Conservation (phyloP, 352 stramenopile species). For the Globisporangium irregulare region DNA sequence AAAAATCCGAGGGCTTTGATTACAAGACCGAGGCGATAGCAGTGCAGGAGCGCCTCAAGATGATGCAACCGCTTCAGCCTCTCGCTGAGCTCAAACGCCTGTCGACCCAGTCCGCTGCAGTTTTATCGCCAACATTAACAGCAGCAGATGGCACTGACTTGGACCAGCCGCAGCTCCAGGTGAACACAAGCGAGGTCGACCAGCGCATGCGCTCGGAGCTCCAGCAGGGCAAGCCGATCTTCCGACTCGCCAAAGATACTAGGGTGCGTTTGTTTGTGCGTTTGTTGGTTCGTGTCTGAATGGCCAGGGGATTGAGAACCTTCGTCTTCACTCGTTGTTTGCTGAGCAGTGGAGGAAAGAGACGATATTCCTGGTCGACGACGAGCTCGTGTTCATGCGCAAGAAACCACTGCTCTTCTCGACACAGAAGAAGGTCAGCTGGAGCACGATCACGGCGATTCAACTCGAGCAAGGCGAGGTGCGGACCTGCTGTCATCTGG, state of each 20-base stretch:
- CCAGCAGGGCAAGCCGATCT: constrained; percentile 16
- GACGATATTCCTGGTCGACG: constrained; percentile 25
- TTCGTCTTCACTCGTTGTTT: not conserved
- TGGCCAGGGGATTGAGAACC: no score
- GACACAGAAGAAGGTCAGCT: constrained; percentile 30
- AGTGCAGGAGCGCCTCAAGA: constrained; percentile 10
- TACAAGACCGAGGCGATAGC: constrained; percentile 12
- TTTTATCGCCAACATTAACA: not conserved
- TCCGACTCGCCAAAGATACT: constrained; percentile 20
- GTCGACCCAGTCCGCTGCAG: not conserved
- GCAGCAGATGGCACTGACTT: constrained; percentile 3
- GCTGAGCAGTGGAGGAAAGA: constrained; percentile 33
- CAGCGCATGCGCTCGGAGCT: constrained; percentile 15
- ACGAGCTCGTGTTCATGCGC: constrained; percentile 30
- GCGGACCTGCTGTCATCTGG: not conserved
- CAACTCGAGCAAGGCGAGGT: constrained; percentile 32
- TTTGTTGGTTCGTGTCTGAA: not conserved
- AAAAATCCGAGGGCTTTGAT: constrained; percentile 14
- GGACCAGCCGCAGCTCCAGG: not conserved
- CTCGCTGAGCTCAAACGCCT: not conserved
- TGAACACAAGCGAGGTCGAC: not conserved
- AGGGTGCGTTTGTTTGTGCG: constrained; percentile 2
- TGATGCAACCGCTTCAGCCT: constrained; percentile 1
- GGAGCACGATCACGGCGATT: constrained; percentile 28
- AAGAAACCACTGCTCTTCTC: constrained; percentile 33